Conservation (phyloP, 2,329 filamentous ascomycete species). For the Colletotrichum nymphaeae region DNA sequence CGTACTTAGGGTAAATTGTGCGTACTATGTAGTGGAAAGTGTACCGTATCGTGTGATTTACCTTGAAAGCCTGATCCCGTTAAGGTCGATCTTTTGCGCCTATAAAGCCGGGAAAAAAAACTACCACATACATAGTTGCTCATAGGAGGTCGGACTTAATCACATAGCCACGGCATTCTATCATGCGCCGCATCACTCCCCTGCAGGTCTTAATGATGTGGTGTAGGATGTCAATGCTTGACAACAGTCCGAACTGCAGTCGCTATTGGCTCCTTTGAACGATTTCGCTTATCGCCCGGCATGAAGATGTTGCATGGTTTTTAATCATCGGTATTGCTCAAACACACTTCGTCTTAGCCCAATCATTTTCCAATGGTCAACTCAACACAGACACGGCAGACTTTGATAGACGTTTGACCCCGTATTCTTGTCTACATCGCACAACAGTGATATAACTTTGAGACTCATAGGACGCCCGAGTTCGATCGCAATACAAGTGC, state of each 20-base stretch:
- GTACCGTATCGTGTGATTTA: no score
- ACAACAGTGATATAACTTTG: background rate
- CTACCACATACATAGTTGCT: no score
- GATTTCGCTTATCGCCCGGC: constrained; percentile 28
- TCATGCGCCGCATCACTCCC: background rate
- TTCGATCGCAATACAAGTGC: no score
- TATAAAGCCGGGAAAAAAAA: no score
- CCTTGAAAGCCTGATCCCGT: no score
- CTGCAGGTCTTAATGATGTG: background rate
- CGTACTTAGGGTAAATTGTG: no score
- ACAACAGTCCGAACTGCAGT: background rate
- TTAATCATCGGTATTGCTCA: constrained; percentile 29
- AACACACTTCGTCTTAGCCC: background rate
- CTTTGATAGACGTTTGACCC: background rate
- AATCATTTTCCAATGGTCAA: background rate
- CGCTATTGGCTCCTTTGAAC: constrained; percentile 12
- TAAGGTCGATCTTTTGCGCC: no score
- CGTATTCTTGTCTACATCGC: background rate
- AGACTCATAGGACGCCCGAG: background rate
- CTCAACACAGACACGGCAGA: background rate
- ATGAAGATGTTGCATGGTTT: constrained; percentile 10
- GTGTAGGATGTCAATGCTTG: background rate
- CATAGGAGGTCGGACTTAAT: background rate
- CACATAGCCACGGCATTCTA: background rate
- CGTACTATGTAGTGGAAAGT: no score